These are phyloP conservation scores for Salmacisia buchloeana DNA, from an alignment of 1,284 basidiomycete genomes.

Conservation along the genomic window DNA sequence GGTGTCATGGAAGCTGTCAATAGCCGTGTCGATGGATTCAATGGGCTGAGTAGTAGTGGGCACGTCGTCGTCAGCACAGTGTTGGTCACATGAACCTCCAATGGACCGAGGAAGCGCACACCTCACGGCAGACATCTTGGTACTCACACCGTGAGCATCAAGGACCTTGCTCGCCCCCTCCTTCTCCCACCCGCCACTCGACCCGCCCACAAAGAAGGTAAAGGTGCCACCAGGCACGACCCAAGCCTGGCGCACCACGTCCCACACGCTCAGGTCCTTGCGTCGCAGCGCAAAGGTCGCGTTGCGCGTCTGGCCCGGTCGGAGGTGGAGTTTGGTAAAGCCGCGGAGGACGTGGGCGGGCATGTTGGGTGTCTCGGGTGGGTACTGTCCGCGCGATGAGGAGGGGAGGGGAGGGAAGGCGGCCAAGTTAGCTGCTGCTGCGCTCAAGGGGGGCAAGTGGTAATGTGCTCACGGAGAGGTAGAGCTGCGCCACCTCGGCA, in stretches of 20 bases:
- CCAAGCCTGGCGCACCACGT: not conserved
- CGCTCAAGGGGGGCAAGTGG: not conserved
- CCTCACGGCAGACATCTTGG: too few species aligned
- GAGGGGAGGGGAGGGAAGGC: not conserved
- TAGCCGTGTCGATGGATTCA: too few species aligned
- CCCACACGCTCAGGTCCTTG: not conserved
- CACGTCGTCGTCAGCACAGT: too few species aligned
- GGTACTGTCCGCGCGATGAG: not conserved
- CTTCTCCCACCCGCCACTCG: not conserved
- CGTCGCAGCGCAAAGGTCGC: constrained; percentile 9
- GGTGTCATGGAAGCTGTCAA: too few species aligned
- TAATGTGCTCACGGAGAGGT: constrained; percentile 16
- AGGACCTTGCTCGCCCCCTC: too few species aligned
- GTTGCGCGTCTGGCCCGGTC: constrained; percentile 23
- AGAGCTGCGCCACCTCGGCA: constrained; percentile 54
- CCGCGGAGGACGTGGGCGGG: constrained; percentile 30
- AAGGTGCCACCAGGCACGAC: not conserved
- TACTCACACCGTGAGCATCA: too few species aligned
- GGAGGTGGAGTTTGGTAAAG: constrained; percentile 29
- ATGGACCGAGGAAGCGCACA: too few species aligned
- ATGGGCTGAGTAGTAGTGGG: too few species aligned
- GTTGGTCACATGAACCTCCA: too few species aligned
- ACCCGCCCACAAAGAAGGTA: not conserved
- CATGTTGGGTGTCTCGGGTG: constrained; percentile 17
- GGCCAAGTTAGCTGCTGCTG: not conserved